A percentile compares a stretch with the other conserved stretches of the same genome.
These are phyloP conservation scores for Tarenaya hassleriana DNA, from an alignment of 345 rosid species.

Conservation along the genomic window DNA sequence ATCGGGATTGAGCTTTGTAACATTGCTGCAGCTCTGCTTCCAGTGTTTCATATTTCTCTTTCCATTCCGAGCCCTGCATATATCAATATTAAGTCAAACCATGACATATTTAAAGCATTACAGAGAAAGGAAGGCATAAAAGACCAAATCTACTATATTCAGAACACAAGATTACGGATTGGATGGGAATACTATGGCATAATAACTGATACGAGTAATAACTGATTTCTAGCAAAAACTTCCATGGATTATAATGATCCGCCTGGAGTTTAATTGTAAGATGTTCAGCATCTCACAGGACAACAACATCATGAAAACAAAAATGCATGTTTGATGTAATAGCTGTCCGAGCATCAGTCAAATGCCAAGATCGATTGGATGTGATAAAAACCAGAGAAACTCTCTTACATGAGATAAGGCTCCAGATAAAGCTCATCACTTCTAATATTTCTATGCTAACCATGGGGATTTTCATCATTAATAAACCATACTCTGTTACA, in stretches of 20 bases:
- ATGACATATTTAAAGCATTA: not conserved
- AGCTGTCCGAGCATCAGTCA: too few relatives aligned
- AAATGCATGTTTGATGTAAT: not conserved
- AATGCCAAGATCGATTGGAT: too few relatives aligned
- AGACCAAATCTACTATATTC: conserved; percentile 1
- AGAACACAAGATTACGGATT: not conserved
- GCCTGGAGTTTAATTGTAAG: not conserved
- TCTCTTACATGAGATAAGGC: too few relatives aligned
- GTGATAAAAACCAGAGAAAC: too few relatives aligned
- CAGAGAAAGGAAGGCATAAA: not conserved
- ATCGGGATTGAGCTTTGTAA: conserved; percentile 83
- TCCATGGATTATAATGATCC: not conserved
- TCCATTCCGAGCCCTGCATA: conserved; percentile 86
- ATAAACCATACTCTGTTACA: too few relatives aligned
- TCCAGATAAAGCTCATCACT: too few relatives aligned
- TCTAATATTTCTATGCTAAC: too few relatives aligned
- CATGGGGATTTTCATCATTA: too few relatives aligned
- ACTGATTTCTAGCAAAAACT: not conserved
- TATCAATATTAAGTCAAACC: conserved; percentile 7
- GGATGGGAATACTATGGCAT: conserved; percentile 1
- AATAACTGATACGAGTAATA: not conserved
- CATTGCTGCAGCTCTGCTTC: conserved; percentile 85
- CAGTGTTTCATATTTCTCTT: conserved; percentile 74
- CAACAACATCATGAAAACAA: not conserved
- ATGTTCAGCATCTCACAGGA: not conserved